Base-by-base conservation (phyloP, 2,329 filamentous ascomycete species). In the Ophiostoma tasmaniense region DNA sequence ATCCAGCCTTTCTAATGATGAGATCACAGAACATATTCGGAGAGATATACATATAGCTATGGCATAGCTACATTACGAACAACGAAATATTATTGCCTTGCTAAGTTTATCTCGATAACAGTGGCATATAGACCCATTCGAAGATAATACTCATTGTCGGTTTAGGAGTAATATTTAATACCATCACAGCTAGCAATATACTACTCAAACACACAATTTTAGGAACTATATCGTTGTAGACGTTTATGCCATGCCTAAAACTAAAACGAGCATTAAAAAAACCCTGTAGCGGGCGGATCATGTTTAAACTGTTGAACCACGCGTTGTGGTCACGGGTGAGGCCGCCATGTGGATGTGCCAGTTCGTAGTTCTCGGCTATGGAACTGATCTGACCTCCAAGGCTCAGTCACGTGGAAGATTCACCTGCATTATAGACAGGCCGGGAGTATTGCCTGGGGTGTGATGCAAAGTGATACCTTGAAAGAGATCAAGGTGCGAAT, bases 331-430 rank as follows among this genome's bases (percentile, higher is more conserved):
- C 68, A 28, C 69, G 66, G 4, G 66, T 66, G 5, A 70, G 64
- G 5, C 69, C 66, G 20, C 66, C 68, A 22, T 70, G 68, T 2
- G 68, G 68, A 22, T 70, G 68, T 4, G 35, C 62, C 35, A 70
- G 66, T 28, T 70, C 68, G 45, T 67, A 70, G 66, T 70, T 70
- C 62, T 70, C 68, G 0, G 66, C 25, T 10, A 70, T 70, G 68
- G 37, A 70, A 70, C 66, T 70, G 68, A 37, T 70, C 68, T 10
- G 68, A 68, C 8, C 62, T 68, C 69, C 69, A 70, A 70, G 0
- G 69, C 68, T 50, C 69, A 66, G 50, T 70, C 66, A 28, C 55
- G 62, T 13, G 66, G 42, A 20, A 70, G 66, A 13, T 70, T 70
- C 8, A 70, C 62, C 66, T 70, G 68, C 68, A 70, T 70, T n/a